Percentiles rank a stretch among this genome's conserved stretches.
Evolutionary conservation across 2,329 filamentous ascomycete species (phyloP).

Genomic region (Sordariomycetes sp.): DNA sequence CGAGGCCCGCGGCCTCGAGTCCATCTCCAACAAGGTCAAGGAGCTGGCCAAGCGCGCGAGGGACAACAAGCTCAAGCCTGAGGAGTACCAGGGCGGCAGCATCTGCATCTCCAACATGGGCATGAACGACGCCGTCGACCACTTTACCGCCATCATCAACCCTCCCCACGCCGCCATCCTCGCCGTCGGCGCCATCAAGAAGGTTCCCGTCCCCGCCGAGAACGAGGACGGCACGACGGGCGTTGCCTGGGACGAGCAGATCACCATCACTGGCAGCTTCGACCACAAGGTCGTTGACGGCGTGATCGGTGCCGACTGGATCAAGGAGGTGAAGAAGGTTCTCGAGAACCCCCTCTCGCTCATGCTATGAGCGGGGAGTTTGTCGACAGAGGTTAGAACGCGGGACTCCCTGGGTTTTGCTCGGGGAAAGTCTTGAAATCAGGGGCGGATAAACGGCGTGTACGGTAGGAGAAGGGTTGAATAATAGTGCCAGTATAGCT

Average conservation of each 20-base stretch:
- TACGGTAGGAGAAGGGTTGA: not conserved
- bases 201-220: conserved; percentile 82
- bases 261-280: conserved; percentile 87
- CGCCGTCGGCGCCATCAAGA: conserved; percentile 86
- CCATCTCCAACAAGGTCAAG: conserved; percentile 84
- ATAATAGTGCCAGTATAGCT: not conserved
- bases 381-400: not conserved
- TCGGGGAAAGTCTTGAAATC: not conserved
- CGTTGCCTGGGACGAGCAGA: conserved; percentile 94
- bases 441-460: not conserved
- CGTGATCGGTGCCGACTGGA: conserved; percentile 91
- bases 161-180: conserved; percentile 93
- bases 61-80: conserved; percentile 97
- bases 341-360: conserved; percentile 95
- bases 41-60: conserved; percentile 92
- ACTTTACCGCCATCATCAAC: conserved; percentile 98
- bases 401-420: not conserved
- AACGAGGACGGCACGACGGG: conserved; percentile 63
- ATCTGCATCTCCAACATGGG: conserved; percentile 99
- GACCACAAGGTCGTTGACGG: conserved; percentile 99
- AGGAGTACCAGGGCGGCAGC: conserved; percentile 97
- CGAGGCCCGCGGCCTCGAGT: conserved; percentile 72
- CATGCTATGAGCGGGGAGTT: conserved; percentile 52
- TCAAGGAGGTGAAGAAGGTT: conserved; percentile 92
- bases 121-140: conserved; percentile 93